These are phyloP conservation scores for Vaccinium corymbosum DNA, from an alignment of 148 eudicot genomes.

Conservation along the genomic window DNA sequence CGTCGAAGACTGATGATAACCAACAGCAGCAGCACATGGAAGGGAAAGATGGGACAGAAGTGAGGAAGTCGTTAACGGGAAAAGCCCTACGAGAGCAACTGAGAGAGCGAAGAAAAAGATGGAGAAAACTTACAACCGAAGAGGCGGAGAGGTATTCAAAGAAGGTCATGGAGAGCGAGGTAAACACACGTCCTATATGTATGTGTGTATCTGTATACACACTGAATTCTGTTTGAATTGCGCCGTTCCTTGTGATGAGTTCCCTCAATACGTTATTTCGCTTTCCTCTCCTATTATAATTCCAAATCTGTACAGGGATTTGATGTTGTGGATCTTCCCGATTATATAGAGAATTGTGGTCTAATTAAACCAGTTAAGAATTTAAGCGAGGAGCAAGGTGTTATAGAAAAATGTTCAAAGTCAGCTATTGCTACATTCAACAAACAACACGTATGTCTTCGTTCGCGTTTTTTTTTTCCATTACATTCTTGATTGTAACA, in stretches of 20 bases:
- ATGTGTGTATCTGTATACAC: not conserved
- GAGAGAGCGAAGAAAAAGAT: not conserved
- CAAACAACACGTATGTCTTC: not conserved
- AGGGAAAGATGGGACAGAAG: not conserved
- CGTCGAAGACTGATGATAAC: not conserved
- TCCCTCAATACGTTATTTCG: not conserved
- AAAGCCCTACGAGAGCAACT: not conserved
- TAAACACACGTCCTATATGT: not conserved
- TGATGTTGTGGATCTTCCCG: not conserved
- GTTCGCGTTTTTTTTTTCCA: not conserved
- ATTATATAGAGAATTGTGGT: not conserved
- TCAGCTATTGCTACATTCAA: not conserved
- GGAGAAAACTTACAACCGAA: not conserved
- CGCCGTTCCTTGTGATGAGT: not conserved
- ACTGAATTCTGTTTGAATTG: not conserved
- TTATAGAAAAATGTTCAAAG: not conserved
- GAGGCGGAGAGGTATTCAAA: not conserved
- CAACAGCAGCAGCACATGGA: not conserved
- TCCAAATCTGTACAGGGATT: not conserved
- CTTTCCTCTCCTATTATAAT: not conserved
- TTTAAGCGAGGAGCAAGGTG: not conserved
- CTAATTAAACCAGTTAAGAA: not conserved
- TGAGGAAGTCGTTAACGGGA: not conserved
- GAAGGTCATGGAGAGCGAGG: not conserved
- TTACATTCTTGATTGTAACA: not conserved